Evolutionary conservation across 352 stramenopile genomes (phyloP).

Genomic region (Phytophthora tentaculata): DNA sequence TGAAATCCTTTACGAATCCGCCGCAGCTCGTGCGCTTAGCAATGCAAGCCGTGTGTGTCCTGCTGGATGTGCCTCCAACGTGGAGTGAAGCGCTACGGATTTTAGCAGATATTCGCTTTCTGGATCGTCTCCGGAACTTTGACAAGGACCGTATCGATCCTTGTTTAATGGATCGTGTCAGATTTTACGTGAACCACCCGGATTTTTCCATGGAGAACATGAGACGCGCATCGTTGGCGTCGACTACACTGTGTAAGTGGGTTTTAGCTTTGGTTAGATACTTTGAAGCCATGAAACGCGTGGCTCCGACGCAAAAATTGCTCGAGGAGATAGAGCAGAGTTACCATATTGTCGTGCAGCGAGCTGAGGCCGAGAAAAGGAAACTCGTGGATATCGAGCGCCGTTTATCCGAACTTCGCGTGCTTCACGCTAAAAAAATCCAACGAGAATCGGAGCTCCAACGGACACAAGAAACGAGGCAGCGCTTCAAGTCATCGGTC

Average conservation of each 20-base stretch:
- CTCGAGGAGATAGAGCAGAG: conserved; percentile 49
- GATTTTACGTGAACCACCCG: conserved; percentile 69
- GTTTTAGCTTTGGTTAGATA: conserved; percentile 72
- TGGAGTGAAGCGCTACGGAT: conserved; percentile 74
- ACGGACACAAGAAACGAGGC: conserved; percentile 50
- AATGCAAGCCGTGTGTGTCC: conserved; percentile 79
- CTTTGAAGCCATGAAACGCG: conserved; percentile 70
- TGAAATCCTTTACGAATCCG: conserved; percentile 80
- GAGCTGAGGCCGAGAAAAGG: conserved; percentile 48
- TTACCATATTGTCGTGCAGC: conserved; percentile 48
- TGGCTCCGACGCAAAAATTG: conserved; percentile 59
- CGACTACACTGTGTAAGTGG: conserved; percentile 77
- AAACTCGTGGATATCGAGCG: conserved; percentile 64
- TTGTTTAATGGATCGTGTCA: conserved; percentile 53
- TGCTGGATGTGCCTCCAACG: conserved; percentile 62
- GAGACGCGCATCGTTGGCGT: conserved; percentile 70
- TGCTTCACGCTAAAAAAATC: conserved; percentile 38
- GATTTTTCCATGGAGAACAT: conserved; percentile 85
- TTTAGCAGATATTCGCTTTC: conserved; percentile 71
- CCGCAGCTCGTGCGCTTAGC: conserved; percentile 73
- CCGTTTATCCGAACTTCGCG: conserved; percentile 50
- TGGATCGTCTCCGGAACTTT: conserved; percentile 66
- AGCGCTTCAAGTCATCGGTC: conserved; percentile 50
- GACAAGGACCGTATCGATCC: conserved; percentile 60
- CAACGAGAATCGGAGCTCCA: conserved; percentile 59